Conservation (phyloP, 1,139 yeast genomes). For the Insectozyma bohioensis region DNA sequence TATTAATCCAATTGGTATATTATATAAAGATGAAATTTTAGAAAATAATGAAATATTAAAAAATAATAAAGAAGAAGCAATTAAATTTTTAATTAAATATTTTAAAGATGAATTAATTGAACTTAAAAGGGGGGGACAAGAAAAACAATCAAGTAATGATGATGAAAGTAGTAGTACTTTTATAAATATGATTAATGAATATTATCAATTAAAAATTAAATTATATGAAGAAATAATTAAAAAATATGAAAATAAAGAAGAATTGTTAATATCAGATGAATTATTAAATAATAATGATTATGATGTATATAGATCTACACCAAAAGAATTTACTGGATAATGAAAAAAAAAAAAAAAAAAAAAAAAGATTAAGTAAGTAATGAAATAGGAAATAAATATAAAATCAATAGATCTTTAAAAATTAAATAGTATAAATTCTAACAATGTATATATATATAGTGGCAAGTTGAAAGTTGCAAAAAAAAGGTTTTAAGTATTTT, state of each 20-base stretch:
- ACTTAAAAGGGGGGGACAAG: no score
- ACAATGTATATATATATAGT: no score
- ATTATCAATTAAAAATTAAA: constrained; percentile 5
- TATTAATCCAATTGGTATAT: constrained; percentile 23
- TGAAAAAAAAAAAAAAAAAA: no score
- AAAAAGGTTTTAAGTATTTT: no score
- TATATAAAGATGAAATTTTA: constrained; percentile 6
- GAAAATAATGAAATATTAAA: neutral
- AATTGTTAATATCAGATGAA: constrained; percentile 15
- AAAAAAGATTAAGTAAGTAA: no score
- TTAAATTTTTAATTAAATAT: neutral
- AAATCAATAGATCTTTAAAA: no score
- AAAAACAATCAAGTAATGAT: no score
- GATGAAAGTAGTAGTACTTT: no score
- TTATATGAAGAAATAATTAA: constrained; percentile 7
- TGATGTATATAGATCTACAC: constrained; percentile 16
- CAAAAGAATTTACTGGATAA: constrained; percentile 6
- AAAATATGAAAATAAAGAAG: constrained; percentile 10
- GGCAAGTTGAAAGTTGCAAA: no score
- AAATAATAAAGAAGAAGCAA: neutral
- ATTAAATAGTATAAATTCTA: no score
- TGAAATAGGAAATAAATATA: no score
- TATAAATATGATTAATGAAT: constrained; percentile 10
- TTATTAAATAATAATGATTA: constrained; percentile 17
- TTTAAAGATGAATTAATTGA: no score